phyloP scores from a whole-genome alignment of 2,329 filamentous ascomycete species.

The Pseudogymnoascus sp. region DNA sequence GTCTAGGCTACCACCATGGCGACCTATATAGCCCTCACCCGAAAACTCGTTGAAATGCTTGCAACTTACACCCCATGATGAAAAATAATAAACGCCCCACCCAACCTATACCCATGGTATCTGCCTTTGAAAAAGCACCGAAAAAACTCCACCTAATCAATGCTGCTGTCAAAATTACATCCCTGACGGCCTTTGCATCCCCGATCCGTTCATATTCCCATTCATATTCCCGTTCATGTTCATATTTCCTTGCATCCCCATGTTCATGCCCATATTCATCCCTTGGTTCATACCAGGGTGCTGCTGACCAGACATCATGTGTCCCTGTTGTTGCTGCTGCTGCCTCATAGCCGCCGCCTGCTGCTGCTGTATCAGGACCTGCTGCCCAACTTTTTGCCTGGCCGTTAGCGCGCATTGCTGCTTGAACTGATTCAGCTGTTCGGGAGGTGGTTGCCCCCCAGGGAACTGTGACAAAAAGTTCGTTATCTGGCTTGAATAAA shows the following conservation, averaged over 20 bases:
- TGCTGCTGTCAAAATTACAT: slow-evolving; percentile 12
- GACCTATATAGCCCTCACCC: neutral
- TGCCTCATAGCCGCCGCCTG: slow-evolving; percentile 28
- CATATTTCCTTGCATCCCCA: slow-evolving; percentile 20
- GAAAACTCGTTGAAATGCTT: neutral
- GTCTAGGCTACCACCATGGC: neutral
- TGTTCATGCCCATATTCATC: slow-evolving; percentile 20
- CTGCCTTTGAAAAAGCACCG: slow-evolving; percentile 3
- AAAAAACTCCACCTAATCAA: neutral
- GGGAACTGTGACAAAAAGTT: slow-evolving; percentile 32
- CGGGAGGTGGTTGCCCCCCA: neutral
- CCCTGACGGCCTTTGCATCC: slow-evolving; percentile 15
- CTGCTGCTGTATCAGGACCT: slow-evolving; percentile 30
- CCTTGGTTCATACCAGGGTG: slow-evolving; percentile 11
- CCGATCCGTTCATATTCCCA: slow-evolving; percentile 9
- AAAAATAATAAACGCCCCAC: neutral
- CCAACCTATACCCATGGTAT: slow-evolving; percentile 8
- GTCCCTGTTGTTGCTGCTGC: slow-evolving; percentile 23
- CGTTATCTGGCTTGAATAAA: slow-evolving; percentile 28
- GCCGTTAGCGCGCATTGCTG: slow-evolving; percentile 22
- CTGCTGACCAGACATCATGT: slow-evolving; percentile 22
- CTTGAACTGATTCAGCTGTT: slow-evolving; percentile 11
- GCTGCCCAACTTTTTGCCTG: slow-evolving; percentile 26
- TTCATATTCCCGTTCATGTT: slow-evolving; percentile 10
- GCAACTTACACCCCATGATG: neutral